Evolutionary conservation across 768 basidiomycete genomes (phyloP), one percentile per base, ranked within the genome.

Genomic region (Suillus ampliporus): DNA sequence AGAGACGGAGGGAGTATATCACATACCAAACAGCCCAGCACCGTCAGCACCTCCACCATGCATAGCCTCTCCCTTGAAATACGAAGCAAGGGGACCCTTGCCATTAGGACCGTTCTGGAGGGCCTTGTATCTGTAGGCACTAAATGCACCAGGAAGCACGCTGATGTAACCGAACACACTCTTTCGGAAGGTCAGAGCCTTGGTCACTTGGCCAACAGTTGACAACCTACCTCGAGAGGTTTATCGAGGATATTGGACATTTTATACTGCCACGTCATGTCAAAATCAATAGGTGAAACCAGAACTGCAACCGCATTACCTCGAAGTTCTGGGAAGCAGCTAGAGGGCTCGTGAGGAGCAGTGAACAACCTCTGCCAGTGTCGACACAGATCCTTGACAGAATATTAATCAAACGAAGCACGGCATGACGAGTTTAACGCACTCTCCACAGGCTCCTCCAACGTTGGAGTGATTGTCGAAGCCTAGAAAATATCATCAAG

Each of bases 261-360:
- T 80, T 97, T 97, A 80, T 97, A 96, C 87, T 89, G 47, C 5
- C 31, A 61, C 9, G 17, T 3, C 2, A 48, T 28, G 62, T 46
- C 66, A 38, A 67, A 46, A 62, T 63, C 17, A 40, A 35, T 37
- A 51, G 13, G 7, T 44, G 26, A 37, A 15, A 17, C 17, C 4
- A 37, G 21, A 34, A 11, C n/a, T 15, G 13, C 19, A 60, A 41
- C 2, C 14, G 5, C 2, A 61, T 66, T 69, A 87, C 88, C 83
- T 96, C 94, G 65, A 97, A 98, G 75, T 98, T 97, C 81, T 97
- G 96, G 0, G 95, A 96, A 5, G 96, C 96, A 15, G 94, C 91
- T 31, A 93, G 79, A 50, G 92, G 91, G 67, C 89, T 92, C 11
- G 78, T 86, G 41, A 93, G 82, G 21, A 93, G 79, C 17, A 92